Evolutionary conservation across 2,329 filamentous ascomycete species (phyloP).

Genomic region (Aspergillus sp.): DNA sequence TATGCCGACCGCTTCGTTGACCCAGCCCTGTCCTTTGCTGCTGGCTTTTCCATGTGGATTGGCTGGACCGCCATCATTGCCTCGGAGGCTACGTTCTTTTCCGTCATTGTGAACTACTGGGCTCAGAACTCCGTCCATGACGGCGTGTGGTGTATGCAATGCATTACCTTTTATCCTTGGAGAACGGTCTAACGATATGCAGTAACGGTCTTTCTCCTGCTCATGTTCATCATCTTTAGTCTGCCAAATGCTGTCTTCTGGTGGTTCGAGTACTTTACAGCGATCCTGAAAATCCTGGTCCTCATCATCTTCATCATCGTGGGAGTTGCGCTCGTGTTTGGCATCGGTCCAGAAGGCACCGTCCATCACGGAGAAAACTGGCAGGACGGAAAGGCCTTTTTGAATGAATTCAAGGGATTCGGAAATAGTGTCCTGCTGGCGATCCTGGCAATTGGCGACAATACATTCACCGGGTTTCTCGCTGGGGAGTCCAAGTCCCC

Average conservation of each 20-base stretch:
- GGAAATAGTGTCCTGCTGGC: neutral
- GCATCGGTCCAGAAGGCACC: neutral
- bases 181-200: neutral
- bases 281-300: slow-evolving; percentile 5
- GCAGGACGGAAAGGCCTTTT: neutral
- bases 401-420: slow-evolving; percentile 2
- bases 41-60: slow-evolving; percentile 3
- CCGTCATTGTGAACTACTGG: slow-evolving; percentile 7
- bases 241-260: slow-evolving; percentile 1
- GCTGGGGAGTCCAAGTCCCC: slow-evolving; percentile 2
- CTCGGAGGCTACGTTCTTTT: neutral
- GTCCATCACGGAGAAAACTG: slow-evolving; percentile 1
- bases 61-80: slow-evolving; percentile 9
- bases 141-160: neutral
- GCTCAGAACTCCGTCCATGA: neutral
- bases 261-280: slow-evolving; percentile 3
- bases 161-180: too few relatives aligned
- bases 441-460: slow-evolving; percentile 2
- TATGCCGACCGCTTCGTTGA: slow-evolving; percentile 12
- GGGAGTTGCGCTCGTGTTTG: neutral
- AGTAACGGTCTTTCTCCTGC: slow-evolving; percentile 3
- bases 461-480: slow-evolving; percentile 4
- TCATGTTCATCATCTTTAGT: slow-evolving; percentile 2
- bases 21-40: slow-evolving; percentile 9
- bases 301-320: slow-evolving; percentile 4